phyloP scores from a whole-genome alignment of 495 filamentous ascomycete species.

The Pseudoneurospora amorphoporcata region DNA sequence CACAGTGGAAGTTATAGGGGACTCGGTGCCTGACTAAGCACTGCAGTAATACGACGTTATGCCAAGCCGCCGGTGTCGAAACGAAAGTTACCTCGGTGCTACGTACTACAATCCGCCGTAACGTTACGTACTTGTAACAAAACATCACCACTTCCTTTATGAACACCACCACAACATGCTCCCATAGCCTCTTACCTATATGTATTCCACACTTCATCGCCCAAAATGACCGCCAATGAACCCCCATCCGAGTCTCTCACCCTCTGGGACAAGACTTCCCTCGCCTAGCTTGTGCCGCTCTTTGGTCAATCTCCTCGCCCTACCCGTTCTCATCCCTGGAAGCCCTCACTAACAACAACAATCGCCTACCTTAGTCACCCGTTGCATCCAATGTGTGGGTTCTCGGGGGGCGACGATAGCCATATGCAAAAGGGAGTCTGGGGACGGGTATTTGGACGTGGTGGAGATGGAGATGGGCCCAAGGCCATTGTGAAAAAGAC shows the following conservation, averaged over 20 bases:
- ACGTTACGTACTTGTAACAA: too few species aligned
- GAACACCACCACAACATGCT: background rate
- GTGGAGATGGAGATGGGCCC: too few species aligned
- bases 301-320: background rate
- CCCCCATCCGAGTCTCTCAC: background rate
- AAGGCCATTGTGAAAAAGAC: constrained; percentile 4
- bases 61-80: too few species aligned
- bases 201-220: background rate
- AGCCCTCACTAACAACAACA: background rate
- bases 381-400: background rate
- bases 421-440: background rate
- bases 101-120: too few species aligned
- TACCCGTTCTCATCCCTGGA: background rate
- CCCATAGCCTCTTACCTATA: background rate
- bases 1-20: too few species aligned
- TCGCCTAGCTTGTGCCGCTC: background rate
- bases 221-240: background rate
- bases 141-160: too few species aligned
- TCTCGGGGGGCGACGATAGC: background rate
- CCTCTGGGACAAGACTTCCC: background rate
- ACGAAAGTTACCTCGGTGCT: too few species aligned
- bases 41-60: too few species aligned
- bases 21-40: too few species aligned
- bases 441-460: constrained; percentile 1
- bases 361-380: background rate